Evolutionary conservation across 129 eudicot species (phyloP).

Genomic region (Smallanthus sonchifolius): DNA sequence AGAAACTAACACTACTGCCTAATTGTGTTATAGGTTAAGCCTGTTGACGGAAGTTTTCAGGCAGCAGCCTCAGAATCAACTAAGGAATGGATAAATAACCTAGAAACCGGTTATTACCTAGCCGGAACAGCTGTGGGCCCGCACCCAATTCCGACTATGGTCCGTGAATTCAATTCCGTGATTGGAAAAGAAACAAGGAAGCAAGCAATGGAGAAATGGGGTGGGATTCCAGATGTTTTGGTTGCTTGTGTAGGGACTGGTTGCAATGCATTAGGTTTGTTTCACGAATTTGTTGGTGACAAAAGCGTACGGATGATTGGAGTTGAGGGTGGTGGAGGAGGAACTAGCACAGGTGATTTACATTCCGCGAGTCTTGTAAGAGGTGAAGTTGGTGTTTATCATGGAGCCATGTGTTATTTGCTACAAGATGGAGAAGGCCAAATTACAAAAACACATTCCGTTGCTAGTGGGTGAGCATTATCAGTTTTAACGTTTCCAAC

Average conservation of each 20-base stretch:
- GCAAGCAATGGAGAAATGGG: constrained; percentile 75
- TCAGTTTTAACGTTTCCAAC: not conserved
- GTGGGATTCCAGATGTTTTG: constrained; percentile 65
- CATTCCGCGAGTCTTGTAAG: constrained; percentile 56
- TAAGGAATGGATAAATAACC: constrained; percentile 43
- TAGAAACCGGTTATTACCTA: constrained; percentile 48
- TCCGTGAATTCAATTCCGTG: constrained; percentile 67
- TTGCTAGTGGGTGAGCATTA: constrained; percentile 56
- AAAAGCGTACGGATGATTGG: constrained; percentile 58
- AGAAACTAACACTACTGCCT: too few species aligned
- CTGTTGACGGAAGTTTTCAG: constrained; percentile 47
- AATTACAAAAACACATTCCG: constrained; percentile 48
- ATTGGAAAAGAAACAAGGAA: constrained; percentile 74
- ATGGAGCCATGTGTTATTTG: constrained; percentile 75
- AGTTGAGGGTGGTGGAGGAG: constrained; percentile 57
- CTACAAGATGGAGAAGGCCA: constrained; percentile 69
- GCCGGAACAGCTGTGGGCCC: constrained; percentile 58
- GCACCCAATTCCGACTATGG: constrained; percentile 68
- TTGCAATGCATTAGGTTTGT: constrained; percentile 68
- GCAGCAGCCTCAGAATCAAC: constrained; percentile 64
- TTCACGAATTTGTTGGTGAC: constrained; percentile 61
- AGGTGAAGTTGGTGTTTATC: constrained; percentile 75
- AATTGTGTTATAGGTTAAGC: constrained; percentile 30
- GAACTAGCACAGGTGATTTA: constrained; percentile 14
- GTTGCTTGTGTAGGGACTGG: constrained; percentile 76